A percentile compares a stretch with the other conserved stretches of the same genome.
Evolutionary conservation across 345 rosid species (phyloP).

Genomic region (Linum trigynum): DNA sequence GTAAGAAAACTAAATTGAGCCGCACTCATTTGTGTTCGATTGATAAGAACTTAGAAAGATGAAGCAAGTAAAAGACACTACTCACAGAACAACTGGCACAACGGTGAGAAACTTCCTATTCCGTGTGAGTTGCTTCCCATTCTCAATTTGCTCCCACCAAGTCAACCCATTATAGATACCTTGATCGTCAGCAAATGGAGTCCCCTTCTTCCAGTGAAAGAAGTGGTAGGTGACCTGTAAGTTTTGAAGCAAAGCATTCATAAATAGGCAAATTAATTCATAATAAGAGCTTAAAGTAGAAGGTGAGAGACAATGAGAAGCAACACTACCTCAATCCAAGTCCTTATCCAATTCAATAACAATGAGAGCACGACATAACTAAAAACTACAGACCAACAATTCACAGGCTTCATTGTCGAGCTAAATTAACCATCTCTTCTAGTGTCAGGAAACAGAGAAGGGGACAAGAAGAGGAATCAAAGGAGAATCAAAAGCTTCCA

Average conservation of each 20-base stretch:
- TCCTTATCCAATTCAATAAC: too few relatives aligned
- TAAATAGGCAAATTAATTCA: constrained; percentile 2
- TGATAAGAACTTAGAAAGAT: neutral
- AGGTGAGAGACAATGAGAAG: too few relatives aligned
- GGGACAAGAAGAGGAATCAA: too few relatives aligned
- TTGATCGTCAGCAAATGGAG: constrained; percentile 93
- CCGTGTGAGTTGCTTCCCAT: constrained; percentile 89
- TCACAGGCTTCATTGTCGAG: too few relatives aligned
- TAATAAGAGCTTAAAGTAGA: neutral
- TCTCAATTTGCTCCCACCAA: constrained; percentile 99
- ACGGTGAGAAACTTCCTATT: constrained; percentile 85
- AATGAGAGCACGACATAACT: too few relatives aligned
- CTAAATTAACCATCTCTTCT: too few relatives aligned
- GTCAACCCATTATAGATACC: constrained; percentile 89
- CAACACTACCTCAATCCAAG: too few relatives aligned
- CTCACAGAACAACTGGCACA: constrained; percentile 94
- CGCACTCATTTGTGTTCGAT: neutral
- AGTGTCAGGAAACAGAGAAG: too few relatives aligned
- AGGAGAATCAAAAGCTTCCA: too few relatives aligned
- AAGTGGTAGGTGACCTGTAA: constrained; percentile 82
- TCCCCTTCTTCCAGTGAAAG: constrained; percentile 99
- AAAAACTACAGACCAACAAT: too few relatives aligned
- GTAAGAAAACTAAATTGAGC: neutral
- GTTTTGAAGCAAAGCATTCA: constrained; percentile 12
- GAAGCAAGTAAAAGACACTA: neutral